Conservation (phyloP, 2,329 filamentous ascomycete species). For the Westerdykella ornata region DNA sequence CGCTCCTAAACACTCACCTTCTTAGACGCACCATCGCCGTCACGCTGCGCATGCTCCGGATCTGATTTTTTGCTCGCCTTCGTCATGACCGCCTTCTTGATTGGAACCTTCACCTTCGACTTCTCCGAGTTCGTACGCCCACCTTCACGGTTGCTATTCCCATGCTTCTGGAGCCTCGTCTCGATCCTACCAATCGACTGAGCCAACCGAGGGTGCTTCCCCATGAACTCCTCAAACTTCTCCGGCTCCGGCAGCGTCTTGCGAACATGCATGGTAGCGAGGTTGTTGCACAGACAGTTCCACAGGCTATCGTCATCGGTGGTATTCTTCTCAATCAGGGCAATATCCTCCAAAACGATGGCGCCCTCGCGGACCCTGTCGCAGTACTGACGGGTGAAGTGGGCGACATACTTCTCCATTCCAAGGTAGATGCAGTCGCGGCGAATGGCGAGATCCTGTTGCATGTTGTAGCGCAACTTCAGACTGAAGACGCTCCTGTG, state of each 20-base stretch:
- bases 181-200: neutral
- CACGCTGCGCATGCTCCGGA: no score
- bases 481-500: conserved; percentile 20
- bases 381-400: conserved; percentile 27
- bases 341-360: conserved; percentile 11
- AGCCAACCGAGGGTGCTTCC: neutral
- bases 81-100: no score
- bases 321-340: conserved; percentile 12
- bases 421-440: conserved; percentile 21
- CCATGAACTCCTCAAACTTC: conserved; percentile 5
- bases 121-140: no score
- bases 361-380: conserved; percentile 19
- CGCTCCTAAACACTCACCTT: no score
- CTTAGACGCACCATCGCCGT: no score
- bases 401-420: conserved; percentile 24
- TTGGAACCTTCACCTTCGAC: no score
- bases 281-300: conserved; percentile 24
- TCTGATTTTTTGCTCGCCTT: no score
- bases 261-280: conserved; percentile 10
- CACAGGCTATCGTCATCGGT: conserved; percentile 23
- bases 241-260: neutral
- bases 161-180: neutral
- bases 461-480: conserved; percentile 8
- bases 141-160: no score
- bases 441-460: conserved; percentile 21